phyloP scores from a whole-genome alignment of 2,329 filamentous ascomycete genomes.

The Sclerotiophoma versabilis region DNA sequence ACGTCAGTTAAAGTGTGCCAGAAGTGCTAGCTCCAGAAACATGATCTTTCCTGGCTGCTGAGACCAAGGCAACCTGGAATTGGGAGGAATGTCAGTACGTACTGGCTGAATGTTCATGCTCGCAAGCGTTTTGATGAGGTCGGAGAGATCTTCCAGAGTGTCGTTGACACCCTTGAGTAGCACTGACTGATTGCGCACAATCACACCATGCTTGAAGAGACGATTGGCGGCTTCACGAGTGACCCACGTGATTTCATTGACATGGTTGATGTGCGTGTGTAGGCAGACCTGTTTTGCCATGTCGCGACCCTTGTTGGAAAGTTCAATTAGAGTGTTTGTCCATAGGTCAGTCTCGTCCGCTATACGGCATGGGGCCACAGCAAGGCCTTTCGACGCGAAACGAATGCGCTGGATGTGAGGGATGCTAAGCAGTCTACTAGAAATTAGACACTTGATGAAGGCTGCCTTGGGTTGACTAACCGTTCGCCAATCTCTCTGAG shows the following conservation, averaged over 20 bases:
- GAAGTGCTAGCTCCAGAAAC: too few species aligned
- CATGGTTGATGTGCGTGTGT: constrained; percentile 72
- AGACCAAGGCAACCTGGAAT: too few species aligned
- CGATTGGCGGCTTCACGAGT: constrained; percentile 60
- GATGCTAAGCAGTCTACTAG: constrained; percentile 59
- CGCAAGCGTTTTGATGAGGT: constrained; percentile 61
- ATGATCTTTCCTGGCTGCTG: too few species aligned
- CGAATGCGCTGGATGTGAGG: constrained; percentile 66
- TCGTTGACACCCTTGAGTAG: constrained; percentile 68
- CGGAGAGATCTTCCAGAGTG: constrained; percentile 59
- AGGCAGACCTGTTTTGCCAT: constrained; percentile 67
- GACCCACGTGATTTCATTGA: constrained; percentile 68
- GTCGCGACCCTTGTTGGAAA: constrained; percentile 59
- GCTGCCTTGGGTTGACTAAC: constrained; percentile 10
- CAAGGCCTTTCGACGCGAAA: constrained; percentile 68
- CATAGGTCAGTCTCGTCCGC: constrained; percentile 62
- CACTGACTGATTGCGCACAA: constrained; percentile 67
- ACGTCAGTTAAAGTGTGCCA: background rate
- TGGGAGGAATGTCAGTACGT: constrained; percentile 26
- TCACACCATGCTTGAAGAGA: constrained; percentile 60
- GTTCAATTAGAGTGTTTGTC: constrained; percentile 59
- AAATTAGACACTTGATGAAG: background rate
- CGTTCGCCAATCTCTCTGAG: constrained; percentile 61
- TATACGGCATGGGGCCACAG: constrained; percentile 64
- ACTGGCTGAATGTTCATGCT: constrained; percentile 66